Evolutionary conservation across 805 yeast species (phyloP).

Genomic region (Candida jianshihensis): DNA sequence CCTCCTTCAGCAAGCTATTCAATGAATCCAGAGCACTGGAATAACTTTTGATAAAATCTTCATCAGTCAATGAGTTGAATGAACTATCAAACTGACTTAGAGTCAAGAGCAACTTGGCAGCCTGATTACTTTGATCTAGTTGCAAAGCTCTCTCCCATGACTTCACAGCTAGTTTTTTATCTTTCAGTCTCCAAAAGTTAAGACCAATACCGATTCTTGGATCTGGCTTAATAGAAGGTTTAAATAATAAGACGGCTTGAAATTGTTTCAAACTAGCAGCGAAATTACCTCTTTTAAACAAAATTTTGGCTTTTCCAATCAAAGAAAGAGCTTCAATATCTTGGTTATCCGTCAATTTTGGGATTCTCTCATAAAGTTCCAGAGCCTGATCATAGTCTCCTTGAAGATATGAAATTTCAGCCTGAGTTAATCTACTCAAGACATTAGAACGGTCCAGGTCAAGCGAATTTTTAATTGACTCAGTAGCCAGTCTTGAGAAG

Average conservation of each 20-base stretch:
- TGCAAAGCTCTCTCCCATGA: slow-evolving; percentile 82
- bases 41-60: slow-evolving; percentile 56
- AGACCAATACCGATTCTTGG: slow-evolving; percentile 93
- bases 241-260: slow-evolving; percentile 71
- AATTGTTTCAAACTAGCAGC: slow-evolving; percentile 68
- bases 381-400: slow-evolving; percentile 67
- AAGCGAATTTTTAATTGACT: slow-evolving; percentile 40
- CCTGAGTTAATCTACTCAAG: slow-evolving; percentile 56
- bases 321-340: slow-evolving; percentile 67
- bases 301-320: slow-evolving; percentile 77
- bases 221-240: slow-evolving; percentile 80
- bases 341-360: slow-evolving; percentile 37
- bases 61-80: slow-evolving; percentile 46
- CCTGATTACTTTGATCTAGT: slow-evolving; percentile 50
- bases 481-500: slow-evolving; percentile 35
- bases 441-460: slow-evolving; percentile 38
- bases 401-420: slow-evolving; percentile 51
- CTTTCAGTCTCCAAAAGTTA: slow-evolving; percentile 86
- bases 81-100: slow-evolving; percentile 63
- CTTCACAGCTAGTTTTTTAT: slow-evolving; percentile 61
- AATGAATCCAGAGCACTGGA: slow-evolving; percentile 46
- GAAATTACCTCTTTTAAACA: slow-evolving; percentile 67
- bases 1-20: slow-evolving; percentile 27
- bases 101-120: slow-evolving; percentile 60
- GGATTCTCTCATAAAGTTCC: slow-evolving; percentile 57